These are phyloP conservation scores for Phoenix roebelenii DNA, from an alignment of 176 grass and related monocot species.

Conservation along the genomic window DNA sequence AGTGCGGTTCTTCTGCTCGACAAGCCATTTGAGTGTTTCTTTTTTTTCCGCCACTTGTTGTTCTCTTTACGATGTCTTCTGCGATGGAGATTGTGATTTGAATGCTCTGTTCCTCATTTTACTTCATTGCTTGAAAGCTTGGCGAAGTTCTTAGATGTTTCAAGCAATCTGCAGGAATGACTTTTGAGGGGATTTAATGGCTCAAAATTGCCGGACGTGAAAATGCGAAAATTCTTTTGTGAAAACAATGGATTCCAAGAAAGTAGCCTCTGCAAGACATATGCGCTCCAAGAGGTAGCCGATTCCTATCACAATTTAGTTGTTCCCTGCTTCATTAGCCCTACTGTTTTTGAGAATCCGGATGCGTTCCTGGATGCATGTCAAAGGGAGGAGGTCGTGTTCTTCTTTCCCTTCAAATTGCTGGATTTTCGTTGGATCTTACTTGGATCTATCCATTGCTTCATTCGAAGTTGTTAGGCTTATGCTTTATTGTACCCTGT, in stretches of 20 bases:
- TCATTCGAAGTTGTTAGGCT: background rate
- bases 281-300: constrained; percentile 12
- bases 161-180: too few species aligned
- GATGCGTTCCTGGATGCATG: background rate
- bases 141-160: too few species aligned
- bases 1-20: too few species aligned
- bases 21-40: too few species aligned
- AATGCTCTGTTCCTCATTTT: too few species aligned
- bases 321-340: background rate
- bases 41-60: too few species aligned
- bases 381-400: background rate
- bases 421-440: too few species aligned
- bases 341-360: background rate
- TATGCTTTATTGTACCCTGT: background rate
- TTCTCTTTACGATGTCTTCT: too few species aligned
- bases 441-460: constrained; percentile 14
- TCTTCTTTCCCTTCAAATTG: too few species aligned
- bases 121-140: too few species aligned
- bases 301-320: background rate
- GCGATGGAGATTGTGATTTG: too few species aligned
- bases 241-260: background rate
- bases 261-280: background rate
- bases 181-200: background rate
- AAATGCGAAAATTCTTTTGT: background rate
- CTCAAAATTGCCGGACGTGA: background rate